Evolutionary conservation across 1,139 yeast genomes (phyloP).

Genomic region (Candida buenavistaensis): DNA sequence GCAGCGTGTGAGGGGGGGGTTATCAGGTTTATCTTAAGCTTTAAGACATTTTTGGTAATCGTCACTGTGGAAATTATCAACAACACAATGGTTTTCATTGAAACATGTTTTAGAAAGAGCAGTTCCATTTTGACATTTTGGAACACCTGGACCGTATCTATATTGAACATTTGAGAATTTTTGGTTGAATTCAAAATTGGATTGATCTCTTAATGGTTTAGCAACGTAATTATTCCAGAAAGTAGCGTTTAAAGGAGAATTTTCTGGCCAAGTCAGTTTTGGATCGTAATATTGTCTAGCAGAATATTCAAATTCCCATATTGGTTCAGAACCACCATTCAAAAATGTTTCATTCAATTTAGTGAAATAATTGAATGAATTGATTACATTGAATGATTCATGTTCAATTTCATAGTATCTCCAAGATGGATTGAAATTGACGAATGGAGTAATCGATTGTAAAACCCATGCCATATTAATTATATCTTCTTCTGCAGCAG

Average conservation of each 20-base stretch:
- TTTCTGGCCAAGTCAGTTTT: slow-evolving; percentile 46
- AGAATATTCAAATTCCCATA: slow-evolving; percentile 56
- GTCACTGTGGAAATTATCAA: slow-evolving; percentile 5
- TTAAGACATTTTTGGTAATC: no score
- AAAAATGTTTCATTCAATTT: slow-evolving; percentile 51
- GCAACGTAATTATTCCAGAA: slow-evolving; percentile 52
- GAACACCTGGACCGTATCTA: slow-evolving; percentile 52
- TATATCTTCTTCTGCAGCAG: slow-evolving; percentile 35
- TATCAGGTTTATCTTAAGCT: no score
- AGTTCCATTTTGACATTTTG: slow-evolving; percentile 39
- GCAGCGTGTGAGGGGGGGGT: no score
- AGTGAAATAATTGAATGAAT: slow-evolving; percentile 57
- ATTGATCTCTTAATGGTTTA: slow-evolving; percentile 29
- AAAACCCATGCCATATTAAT: slow-evolving; percentile 62
- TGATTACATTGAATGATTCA: slow-evolving; percentile 59
- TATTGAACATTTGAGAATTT: slow-evolving; percentile 45
- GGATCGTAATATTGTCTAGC: slow-evolving; percentile 52
- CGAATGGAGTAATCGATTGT: slow-evolving; percentile 64
- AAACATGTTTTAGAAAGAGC: slow-evolving; percentile 3
- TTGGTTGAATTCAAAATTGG: slow-evolving; percentile 43
- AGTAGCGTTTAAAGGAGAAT: slow-evolving; percentile 56
- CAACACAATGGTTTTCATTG: slow-evolving; percentile 41
- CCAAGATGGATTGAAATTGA: slow-evolving; percentile 68
- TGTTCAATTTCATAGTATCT: slow-evolving; percentile 69
- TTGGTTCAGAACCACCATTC: slow-evolving; percentile 49